Percentiles rank a stretch among this genome's conserved stretches.
Conservation (phyloP, 1,284 basidiomycete species). For the Tylopilus orsonianus region DNA sequence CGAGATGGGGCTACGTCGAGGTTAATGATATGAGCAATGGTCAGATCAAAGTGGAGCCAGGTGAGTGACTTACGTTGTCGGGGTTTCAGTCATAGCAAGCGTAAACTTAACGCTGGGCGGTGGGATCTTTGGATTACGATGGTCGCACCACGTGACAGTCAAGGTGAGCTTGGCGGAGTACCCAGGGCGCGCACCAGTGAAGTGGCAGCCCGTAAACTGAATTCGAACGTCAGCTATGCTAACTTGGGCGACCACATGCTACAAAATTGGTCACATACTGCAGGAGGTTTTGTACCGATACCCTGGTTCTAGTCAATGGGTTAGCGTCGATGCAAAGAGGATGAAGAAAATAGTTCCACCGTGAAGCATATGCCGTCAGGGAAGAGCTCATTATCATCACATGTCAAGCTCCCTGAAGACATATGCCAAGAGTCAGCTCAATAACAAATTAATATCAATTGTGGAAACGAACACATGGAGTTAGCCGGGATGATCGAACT, state of each 20-base stretch:
- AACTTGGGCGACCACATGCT: too few relatives aligned
- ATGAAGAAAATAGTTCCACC: neutral
- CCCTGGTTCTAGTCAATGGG: neutral
- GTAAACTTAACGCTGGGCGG: constrained; percentile 10
- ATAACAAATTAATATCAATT: neutral
- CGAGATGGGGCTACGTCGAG: constrained; percentile 7
- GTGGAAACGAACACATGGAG: constrained; percentile 3
- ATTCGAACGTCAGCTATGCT: neutral
- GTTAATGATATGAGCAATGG: neutral
- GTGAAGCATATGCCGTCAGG: constrained; percentile 7
- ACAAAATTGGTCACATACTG: constrained; percentile 2
- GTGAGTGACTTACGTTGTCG: constrained; percentile 1
- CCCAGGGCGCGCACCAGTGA: constrained; percentile 10
- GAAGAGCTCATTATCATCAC: constrained; percentile 10
- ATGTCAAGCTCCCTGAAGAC: constrained; percentile 4
- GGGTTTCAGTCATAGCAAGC: constrained; percentile 1
- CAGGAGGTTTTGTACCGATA: neutral
- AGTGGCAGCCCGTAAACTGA: constrained; percentile 13
- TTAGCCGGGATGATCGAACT: constrained; percentile 1
- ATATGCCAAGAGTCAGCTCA: neutral
- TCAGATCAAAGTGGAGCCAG: neutral
- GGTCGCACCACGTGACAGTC: constrained; percentile 10
- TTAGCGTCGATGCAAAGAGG: neutral
- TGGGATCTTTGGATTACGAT: neutral
- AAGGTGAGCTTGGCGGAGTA: constrained; percentile 15